Base-by-base conservation (phyloP, 2,329 filamentous ascomycete genomes). In the Fusarium bulbicola region DNA sequence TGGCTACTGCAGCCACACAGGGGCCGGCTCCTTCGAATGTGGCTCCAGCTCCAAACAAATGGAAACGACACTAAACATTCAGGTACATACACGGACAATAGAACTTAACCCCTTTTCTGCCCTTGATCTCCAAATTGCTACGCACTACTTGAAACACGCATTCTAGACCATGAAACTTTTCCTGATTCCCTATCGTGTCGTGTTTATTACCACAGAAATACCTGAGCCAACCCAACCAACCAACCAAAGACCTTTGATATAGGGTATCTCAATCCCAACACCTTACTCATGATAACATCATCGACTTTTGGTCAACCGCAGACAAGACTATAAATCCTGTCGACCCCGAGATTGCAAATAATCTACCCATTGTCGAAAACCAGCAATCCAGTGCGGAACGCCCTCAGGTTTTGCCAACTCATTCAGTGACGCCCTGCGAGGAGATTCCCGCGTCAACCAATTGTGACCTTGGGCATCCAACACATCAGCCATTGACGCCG, bases 351-450 rank as follows among this genome's bases (percentile, higher is more conserved):
- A 69, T 26, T 74, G 72, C n/a, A 74, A 39, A 57, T 69, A 74
- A 8, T 63, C 64, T 43, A 68, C 63, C 72, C 72, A 74, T 42
- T 74, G 72, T 20, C 72, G 63, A 50, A 74, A 74, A 18, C 72
- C 72, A 34, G 72, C 72, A 36, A 74, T 74, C 72, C 72, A 74
- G 59, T 74, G 53, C 34, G 71, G 68, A 45, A 74, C 68, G 2
- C 72, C 72, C 40, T 74, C 50, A n/a, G 72, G 63, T 59, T 74
- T 74, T n/a, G 72, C 72, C 56, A 74, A 40, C 30, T 74, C 71
- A 32, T 37, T 52, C 28, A 74, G 42, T n/a, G 72, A 74, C 42
- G 68, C 72, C 42, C 62, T 58, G 40, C 72, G 62, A n/a, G 72
- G 72, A 37, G 72, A 74, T 43, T 72, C 72, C 20, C 66, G 69